Conservation (phyloP, 345 rosid genomes). For the Populus deltoides region DNA sequence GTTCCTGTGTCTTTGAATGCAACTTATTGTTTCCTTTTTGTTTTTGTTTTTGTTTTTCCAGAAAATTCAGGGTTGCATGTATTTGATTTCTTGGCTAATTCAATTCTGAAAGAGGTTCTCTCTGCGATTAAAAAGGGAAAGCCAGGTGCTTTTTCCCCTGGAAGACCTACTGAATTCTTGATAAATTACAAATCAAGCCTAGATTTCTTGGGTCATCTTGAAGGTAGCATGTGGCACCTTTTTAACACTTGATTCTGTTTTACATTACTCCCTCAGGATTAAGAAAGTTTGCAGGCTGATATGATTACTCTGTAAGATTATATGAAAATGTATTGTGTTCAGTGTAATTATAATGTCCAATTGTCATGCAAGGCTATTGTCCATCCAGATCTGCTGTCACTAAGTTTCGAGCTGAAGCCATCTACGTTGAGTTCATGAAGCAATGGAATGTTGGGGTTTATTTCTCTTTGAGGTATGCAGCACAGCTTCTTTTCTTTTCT, state of each 20-base stretch:
- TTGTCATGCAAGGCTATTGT: constrained; percentile 87
- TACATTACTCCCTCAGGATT: constrained; percentile 1
- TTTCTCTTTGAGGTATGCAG: constrained; percentile 78
- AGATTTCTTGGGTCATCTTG: constrained; percentile 78
- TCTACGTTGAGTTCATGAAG: constrained; percentile 79
- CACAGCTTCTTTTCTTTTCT: neutral
- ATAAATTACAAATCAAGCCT: constrained; percentile 88
- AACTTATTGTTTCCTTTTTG: neutral
- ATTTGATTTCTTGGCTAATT: constrained; percentile 92
- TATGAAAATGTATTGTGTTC: constrained; percentile 16
- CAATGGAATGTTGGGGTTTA: constrained; percentile 97
- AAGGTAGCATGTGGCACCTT: constrained; percentile 52
- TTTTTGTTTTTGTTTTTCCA: constrained; percentile 23
- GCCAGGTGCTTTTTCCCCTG: constrained; percentile 98
- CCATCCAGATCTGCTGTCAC: constrained; percentile 92
- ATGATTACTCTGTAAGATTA: constrained; percentile 3
- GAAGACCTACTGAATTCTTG: constrained; percentile 91
- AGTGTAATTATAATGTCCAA: constrained; percentile 30
- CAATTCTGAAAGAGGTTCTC: constrained; percentile 88
- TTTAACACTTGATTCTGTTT: neutral
- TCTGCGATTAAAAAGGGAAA: constrained; percentile 83
- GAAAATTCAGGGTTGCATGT: constrained; percentile 96
- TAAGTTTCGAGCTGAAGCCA: constrained; percentile 73
- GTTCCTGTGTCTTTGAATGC: neutral
- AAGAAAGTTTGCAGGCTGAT: constrained; percentile 16